Evolutionary conservation across 2,329 filamentous ascomycete species (phyloP), one percentile per base, ranked within the genome.

Genomic region (Microsporum ferrugineum): DNA sequence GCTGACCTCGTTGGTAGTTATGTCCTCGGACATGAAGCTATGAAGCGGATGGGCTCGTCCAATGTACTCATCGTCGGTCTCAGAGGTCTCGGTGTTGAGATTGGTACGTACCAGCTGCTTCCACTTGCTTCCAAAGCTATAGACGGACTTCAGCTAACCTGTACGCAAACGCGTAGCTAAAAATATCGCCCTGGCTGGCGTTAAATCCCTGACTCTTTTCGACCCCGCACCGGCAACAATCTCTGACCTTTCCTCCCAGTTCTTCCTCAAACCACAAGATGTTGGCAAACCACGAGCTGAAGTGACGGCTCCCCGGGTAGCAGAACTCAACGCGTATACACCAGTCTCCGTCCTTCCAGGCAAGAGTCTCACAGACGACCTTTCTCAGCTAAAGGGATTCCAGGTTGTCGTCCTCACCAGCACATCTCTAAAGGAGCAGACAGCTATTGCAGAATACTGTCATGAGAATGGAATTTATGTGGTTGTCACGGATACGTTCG

Each of bases 11-110:
- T 64, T 63, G 53, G 65, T 45, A 49, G 59, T 63, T 88, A 88
- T 69, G 85, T 88, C 61, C 82, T 88, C 61, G 85, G 94, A 61
- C 85, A 88, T 71, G 85, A 88, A 74, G 85, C 94, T 66, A 99
- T 99, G 94, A 97, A 95, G 82, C 91, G 94, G 71, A 99, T 99
- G 94, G 85, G 91, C 71, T 89, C 91, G 64, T 97, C 94, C 60
- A 95, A 97, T 72, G 84, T 99, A 63, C 88, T 99, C 59, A 82
- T 99, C 61, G 88, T 92, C 64, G 94, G 94, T 65, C 80, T 97
- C 67, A 92, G 94, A 75, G 94, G 94, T 58, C 83, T 99, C 45
- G 94, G 94, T 79, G 92, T 96, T 61, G 94, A 99, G 77, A 94
- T 99, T 69, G 78, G 78, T 80, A 71, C 65, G 73, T 69, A 63